Base-by-base conservation (phyloP, 257 asterid species). In the Thymus mandschuricus region DNA sequence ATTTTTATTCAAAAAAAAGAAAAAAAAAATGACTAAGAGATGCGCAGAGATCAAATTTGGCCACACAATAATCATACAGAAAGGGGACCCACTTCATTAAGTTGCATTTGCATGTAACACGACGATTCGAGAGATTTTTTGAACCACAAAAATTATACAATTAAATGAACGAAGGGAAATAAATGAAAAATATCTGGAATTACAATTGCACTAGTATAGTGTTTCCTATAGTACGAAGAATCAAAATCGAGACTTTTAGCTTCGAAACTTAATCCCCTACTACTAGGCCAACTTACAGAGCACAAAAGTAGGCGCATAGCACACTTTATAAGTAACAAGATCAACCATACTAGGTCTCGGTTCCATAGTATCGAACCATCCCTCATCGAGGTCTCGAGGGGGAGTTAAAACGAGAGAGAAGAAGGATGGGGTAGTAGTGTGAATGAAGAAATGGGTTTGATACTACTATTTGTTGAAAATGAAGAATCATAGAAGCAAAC, bases 401-500 rank as follows among this genome's bases (percentile, higher is more conserved):
- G 4, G 55, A 27, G 60, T 55, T 9, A 8, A 55, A 57, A 59
- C 11, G 5, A 12, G 28, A 31, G 13, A 31, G 1, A 7, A 38
- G 41, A 38, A 38, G 6, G 8, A 4, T 1, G 41, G 41, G 41
- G 41, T 4, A 38, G 5, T 55, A 38, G 60, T 1, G 29, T 55
- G 60, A 55, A 55, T 55, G 60, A 28, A 55, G 35, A 28, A 9
- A 61, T 27, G 43, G 41, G 28, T 49, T n/a, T 1, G 12, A 44
- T 44, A 31, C 31, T 44, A 81, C 81, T 79, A 75, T 84, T 84
- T 76, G n/a, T 71, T 81, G 88, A 81, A 76, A 76, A 81, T 64
- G 88, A 79, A 68, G 45, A 76, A 34, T 70, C 84, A 76, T 40
- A 71, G 54, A 66, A 71, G 79, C 78, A 74, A 76, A 84, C 79